Conservation (phyloP, 225 moss, liverwort and hornwort species). For the Rhytidiadelphus loreus region DNA sequence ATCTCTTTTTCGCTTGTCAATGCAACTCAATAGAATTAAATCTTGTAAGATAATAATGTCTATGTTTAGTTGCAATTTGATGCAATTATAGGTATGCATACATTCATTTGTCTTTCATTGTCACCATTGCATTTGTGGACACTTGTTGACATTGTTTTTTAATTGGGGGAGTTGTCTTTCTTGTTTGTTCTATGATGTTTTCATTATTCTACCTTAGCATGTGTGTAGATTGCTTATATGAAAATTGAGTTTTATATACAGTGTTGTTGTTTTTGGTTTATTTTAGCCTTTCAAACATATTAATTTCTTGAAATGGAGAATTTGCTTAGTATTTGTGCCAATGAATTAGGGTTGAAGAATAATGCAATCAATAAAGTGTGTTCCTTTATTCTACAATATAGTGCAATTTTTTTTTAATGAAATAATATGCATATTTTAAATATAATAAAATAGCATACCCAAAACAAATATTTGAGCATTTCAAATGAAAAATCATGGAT, state of each 20-base stretch:
- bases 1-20: accelerated
- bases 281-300: neutral
- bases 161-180: no score
- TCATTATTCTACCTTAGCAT: neutral
- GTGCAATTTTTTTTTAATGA: neutral
- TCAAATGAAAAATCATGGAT: neutral
- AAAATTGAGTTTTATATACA: neutral
- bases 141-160: neutral
- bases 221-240: neutral
- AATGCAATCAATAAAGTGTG: neutral
- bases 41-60: neutral
- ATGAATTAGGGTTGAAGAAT: neutral
- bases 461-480: neutral
- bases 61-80: neutral
- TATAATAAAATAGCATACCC: neutral
- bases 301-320: neutral
- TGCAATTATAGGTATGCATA: accelerated
- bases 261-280: neutral
- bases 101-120: neutral
- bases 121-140: neutral
- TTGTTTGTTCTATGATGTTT: neutral
- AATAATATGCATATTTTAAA: neutral
- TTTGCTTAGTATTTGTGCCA: neutral
- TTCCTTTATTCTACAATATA: neutral
- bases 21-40: neutral